These are phyloP conservation scores for Colletotrichum sansevieriae DNA, from an alignment of 2,329 filamentous ascomycete species.

Conservation along the genomic window DNA sequence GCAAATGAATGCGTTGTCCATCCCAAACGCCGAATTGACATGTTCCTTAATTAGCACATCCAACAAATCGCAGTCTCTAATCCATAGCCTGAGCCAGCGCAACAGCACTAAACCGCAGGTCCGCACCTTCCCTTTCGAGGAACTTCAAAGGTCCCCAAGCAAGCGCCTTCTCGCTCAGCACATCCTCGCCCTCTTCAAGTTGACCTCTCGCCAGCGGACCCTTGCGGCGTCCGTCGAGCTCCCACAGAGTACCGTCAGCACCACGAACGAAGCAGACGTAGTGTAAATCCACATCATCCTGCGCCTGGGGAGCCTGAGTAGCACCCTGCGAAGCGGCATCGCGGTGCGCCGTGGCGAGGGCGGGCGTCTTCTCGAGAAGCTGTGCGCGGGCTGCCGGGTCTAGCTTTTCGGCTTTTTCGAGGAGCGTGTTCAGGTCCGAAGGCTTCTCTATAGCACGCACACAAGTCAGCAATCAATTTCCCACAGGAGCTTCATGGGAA, in stretches of 20 bases:
- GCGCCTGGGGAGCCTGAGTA: conserved; percentile 81
- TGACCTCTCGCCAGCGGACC: conserved; percentile 68
- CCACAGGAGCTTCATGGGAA: background rate
- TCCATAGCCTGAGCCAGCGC: conserved; percentile 66
- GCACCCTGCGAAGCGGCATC: conserved; percentile 83
- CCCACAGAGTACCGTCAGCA: conserved; percentile 72
- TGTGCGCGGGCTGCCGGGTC: conserved; percentile 75
- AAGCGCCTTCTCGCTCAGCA: conserved; percentile 81
- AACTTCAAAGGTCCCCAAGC: conserved; percentile 74
- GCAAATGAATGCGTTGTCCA: background rate
- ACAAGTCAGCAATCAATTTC: background rate
- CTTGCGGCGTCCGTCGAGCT: conserved; percentile 71
- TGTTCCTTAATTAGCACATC: background rate
- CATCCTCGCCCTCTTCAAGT: conserved; percentile 73
- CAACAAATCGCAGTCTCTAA: conserved; percentile 46
- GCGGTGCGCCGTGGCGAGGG: conserved; percentile 83
- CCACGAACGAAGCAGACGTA: conserved; percentile 94
- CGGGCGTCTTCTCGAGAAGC: conserved; percentile 81
- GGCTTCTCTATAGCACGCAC: conserved; percentile 53
- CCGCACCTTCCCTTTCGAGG: conserved; percentile 66
- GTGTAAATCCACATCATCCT: conserved; percentile 90
- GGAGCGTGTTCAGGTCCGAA: conserved; percentile 73
- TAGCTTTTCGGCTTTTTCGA: conserved; percentile 78
- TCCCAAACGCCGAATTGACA: conserved; percentile 22
- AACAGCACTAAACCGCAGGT: conserved; percentile 71